Base-by-base conservation (phyloP, 306 rosid species). In the Senna tora region DNA sequence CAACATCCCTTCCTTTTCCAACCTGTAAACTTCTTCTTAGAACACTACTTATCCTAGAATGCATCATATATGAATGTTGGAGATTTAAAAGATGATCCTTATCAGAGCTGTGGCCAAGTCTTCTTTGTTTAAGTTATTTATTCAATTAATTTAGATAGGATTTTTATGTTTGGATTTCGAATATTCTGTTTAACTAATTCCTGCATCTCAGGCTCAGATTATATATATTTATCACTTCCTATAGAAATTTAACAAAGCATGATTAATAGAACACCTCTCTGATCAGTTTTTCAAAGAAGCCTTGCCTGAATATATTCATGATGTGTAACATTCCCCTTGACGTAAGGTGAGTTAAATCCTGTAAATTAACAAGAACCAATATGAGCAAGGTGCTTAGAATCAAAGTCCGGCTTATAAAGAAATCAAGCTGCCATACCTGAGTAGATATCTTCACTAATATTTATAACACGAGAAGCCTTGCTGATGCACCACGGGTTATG, bases 261-360 rank as follows among this genome's bases (percentile, higher is more conserved):
- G 2, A 25, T 25, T 25, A 25, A 25, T 1, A 25, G 30, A 25
- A 25, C 30, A 25, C 30, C 3, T 25, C 30, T 25, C 2, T 25
- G 3, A 25, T 25, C 30, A 25, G 30, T 25, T 25, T 25, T 25
- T 25, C 30, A 25, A 25, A 77, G 71, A 59, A 74, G 20, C 30
- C 79, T 49, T 69, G 87, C 98, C 92, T 93, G 98, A 78, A 93
- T 93, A 77, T 93, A 93, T 82, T 93, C 97, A 81, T 93, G 98
- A 78, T 93, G 98, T 9, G 98, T 93, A 59, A 93, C 65, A 82
- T 91, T 91, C n/a, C 74, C 98, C 98, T 82, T 93, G 96, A 20
- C 98, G 97, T 70, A 93, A 84, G 72, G 98, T 66, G 98, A 89
- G 77, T 91, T 93, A 81, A 93, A 93, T 81, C 98, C 98, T 93